A percentile compares a stretch with the other conserved stretches of the same genome.
These are phyloP conservation scores for Conoideocrella luteorostrata DNA, from an alignment of 2,329 filamentous ascomycete genomes.

Conservation along the genomic window DNA sequence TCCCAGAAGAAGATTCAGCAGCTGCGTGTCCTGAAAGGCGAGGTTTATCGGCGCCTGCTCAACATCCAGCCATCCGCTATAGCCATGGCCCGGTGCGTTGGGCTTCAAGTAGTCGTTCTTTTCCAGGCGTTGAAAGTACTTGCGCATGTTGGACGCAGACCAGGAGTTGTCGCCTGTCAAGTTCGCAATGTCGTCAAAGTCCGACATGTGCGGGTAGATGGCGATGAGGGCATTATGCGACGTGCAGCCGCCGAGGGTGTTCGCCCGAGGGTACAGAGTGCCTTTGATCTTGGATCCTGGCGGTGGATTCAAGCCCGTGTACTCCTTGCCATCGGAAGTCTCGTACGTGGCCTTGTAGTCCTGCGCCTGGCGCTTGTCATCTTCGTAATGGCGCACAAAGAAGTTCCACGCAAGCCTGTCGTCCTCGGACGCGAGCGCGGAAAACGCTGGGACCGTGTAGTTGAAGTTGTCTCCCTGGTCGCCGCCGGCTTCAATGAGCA, in stretches of 20 bases:
- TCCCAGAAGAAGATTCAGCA: slow-evolving; percentile 28
- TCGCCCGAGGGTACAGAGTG: slow-evolving; percentile 40
- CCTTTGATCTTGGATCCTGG: slow-evolving; percentile 33
- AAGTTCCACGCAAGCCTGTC: slow-evolving; percentile 54
- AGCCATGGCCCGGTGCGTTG: slow-evolving; percentile 44
- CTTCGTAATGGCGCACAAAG: slow-evolving; percentile 55
- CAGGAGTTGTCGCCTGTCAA: slow-evolving; percentile 57
- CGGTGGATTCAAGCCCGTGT: slow-evolving; percentile 35
- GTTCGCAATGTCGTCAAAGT: slow-evolving; percentile 51
- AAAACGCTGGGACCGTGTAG: slow-evolving; percentile 45
- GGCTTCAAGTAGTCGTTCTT: slow-evolving; percentile 39
- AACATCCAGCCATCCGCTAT: slow-evolving; percentile 49
- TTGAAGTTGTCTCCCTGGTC: slow-evolving; percentile 44
- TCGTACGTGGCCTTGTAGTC: slow-evolving; percentile 55
- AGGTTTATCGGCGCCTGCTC: slow-evolving; percentile 44
- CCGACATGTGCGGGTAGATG: slow-evolving; percentile 52
- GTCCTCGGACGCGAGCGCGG: slow-evolving; percentile 42
- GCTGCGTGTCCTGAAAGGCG: slow-evolving; percentile 44
- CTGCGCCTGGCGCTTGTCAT: slow-evolving; percentile 43
- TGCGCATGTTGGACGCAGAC: slow-evolving; percentile 52
- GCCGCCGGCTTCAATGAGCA: slow-evolving; percentile 56
- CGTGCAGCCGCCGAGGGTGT: slow-evolving; percentile 43
- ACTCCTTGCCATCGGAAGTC: slow-evolving; percentile 41
- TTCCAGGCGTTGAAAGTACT: slow-evolving; percentile 52
- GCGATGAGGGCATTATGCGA: slow-evolving; percentile 56